A percentile compares a stretch with the other conserved stretches of the same genome.
Evolutionary conservation across 2,329 filamentous ascomycete species (phyloP).

Genomic region (Coleophoma cylindrospora): DNA sequence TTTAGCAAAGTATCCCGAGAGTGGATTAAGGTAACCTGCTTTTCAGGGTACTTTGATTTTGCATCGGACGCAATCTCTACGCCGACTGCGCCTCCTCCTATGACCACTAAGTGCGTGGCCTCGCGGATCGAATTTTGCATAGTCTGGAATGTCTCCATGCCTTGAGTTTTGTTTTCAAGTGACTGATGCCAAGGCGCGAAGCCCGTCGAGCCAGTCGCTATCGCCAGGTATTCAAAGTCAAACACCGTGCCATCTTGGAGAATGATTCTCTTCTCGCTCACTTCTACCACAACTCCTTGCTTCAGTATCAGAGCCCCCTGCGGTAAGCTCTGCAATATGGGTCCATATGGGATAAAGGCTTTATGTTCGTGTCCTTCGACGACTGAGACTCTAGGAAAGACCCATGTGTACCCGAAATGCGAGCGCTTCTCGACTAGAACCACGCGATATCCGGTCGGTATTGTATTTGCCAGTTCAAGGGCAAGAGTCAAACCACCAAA

Average conservation of each 20-base stretch:
- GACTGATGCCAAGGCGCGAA: slow-evolving; percentile 27
- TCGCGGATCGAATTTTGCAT: slow-evolving; percentile 26
- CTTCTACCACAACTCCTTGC: slow-evolving; percentile 23
- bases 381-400: slow-evolving; percentile 42
- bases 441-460: slow-evolving; percentile 39
- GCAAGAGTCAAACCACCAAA: slow-evolving; percentile 35
- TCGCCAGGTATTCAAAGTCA: slow-evolving; percentile 34
- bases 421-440: slow-evolving; percentile 44
- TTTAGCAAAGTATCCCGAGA: slow-evolving; percentile 36
- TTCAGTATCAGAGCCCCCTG: slow-evolving; percentile 26
- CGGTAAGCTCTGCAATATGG: slow-evolving; percentile 21
- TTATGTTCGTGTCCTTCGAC: slow-evolving; percentile 36
- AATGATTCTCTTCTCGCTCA: slow-evolving; percentile 25
- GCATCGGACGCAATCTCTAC: slow-evolving; percentile 44
- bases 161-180: slow-evolving; percentile 22
- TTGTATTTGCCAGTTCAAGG: slow-evolving; percentile 28
- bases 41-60: slow-evolving; percentile 39
- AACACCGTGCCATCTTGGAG: slow-evolving; percentile 30
- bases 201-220: slow-evolving; percentile 35
- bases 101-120: slow-evolving; percentile 24
- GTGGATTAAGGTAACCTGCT: slow-evolving; percentile 41
- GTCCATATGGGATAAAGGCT: slow-evolving; percentile 44
- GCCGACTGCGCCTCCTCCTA: slow-evolving; percentile 44
- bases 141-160: slow-evolving; percentile 22
- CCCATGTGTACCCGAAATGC: slow-evolving; percentile 45